A percentile compares a stretch with the other conserved stretches of the same genome.
These are phyloP conservation scores for Acidomyces sp. DNA, from an alignment of 495 filamentous ascomycete species.

Conservation along the genomic window DNA sequence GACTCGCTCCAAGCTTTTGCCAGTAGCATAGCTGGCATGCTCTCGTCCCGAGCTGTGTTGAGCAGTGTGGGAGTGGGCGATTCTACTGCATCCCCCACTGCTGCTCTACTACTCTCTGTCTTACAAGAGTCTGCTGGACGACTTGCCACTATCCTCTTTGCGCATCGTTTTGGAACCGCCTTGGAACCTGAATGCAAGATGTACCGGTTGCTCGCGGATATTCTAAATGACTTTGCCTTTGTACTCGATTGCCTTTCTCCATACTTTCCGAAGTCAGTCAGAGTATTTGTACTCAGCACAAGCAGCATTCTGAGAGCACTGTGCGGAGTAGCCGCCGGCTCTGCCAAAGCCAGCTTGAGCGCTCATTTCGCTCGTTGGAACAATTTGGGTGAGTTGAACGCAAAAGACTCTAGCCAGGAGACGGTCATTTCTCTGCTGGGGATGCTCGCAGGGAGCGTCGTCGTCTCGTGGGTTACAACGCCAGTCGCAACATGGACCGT, in stretches of 20 bases:
- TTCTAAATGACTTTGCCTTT: slow-evolving; percentile 88
- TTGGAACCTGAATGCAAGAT: slow-evolving; percentile 90
- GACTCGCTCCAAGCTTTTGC: slow-evolving; percentile 95
- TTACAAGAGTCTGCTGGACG: slow-evolving; percentile 75
- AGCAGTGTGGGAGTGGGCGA: slow-evolving; percentile 82
- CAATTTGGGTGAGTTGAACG: slow-evolving; percentile 90
- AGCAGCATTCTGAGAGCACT: slow-evolving; percentile 67
- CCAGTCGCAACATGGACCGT: slow-evolving; percentile 61
- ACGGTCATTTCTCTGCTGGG: slow-evolving; percentile 83
- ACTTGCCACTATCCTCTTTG: slow-evolving; percentile 83
- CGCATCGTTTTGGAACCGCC: slow-evolving; percentile 69
- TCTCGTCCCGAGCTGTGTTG: slow-evolving; percentile 79
- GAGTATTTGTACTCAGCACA: slow-evolving; percentile 58
- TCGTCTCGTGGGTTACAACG: slow-evolving; percentile 62
- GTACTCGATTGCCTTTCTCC: slow-evolving; percentile 80
- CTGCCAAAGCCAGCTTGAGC: slow-evolving; percentile 79
- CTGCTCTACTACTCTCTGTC: slow-evolving; percentile 73
- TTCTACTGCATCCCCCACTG: slow-evolving; percentile 68
- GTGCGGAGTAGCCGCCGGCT: slow-evolving; percentile 80
- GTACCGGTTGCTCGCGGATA: slow-evolving; percentile 78
- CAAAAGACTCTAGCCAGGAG: slow-evolving; percentile 94
- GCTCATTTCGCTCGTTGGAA: slow-evolving; percentile 81
- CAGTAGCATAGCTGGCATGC: slow-evolving; percentile 77
- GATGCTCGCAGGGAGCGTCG: slow-evolving; percentile 72
- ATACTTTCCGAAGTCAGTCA: slow-evolving; percentile 51